Evolutionary conservation across 345 rosid genomes (phyloP).

Genomic region (Heritiera littoralis): DNA sequence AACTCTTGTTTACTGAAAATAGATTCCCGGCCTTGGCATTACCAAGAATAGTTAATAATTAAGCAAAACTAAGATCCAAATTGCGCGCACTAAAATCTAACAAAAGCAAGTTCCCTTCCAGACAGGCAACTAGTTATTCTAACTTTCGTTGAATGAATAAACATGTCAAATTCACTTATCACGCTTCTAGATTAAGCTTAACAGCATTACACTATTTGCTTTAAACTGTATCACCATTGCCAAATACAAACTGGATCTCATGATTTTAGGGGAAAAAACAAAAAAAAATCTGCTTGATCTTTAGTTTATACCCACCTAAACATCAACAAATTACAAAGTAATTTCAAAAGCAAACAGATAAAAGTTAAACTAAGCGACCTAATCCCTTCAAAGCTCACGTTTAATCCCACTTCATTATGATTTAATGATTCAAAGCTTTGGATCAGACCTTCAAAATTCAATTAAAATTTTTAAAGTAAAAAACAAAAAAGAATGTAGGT

Average conservation of each 20-base stretch:
- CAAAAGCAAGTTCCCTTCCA: conserved; percentile 1
- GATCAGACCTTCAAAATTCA: conserved; percentile 16
- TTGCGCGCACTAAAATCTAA: not conserved
- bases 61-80: not conserved
- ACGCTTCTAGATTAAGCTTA: not conserved
- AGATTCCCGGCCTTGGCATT: not conserved
- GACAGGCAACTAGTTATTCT: conserved; percentile 6
- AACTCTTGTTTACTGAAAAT: not conserved
- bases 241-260: not conserved
- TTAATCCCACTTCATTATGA: not conserved
- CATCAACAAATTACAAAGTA: not conserved
- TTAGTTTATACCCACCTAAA: not conserved
- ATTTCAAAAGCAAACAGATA: not conserved
- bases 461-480: not conserved
- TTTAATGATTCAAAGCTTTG: conserved; percentile 14
- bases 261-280: not conserved
- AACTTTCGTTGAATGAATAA: not conserved
- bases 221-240: not conserved
- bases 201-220: not conserved
- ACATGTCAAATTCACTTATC: not conserved
- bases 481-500: not conserved
- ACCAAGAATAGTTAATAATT: not conserved
- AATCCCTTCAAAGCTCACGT: conserved; percentile 1
- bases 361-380: not conserved
- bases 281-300: not conserved